Base-by-base conservation (phyloP, 129 eudicot species). In the Kitagawia praeruptora region DNA sequence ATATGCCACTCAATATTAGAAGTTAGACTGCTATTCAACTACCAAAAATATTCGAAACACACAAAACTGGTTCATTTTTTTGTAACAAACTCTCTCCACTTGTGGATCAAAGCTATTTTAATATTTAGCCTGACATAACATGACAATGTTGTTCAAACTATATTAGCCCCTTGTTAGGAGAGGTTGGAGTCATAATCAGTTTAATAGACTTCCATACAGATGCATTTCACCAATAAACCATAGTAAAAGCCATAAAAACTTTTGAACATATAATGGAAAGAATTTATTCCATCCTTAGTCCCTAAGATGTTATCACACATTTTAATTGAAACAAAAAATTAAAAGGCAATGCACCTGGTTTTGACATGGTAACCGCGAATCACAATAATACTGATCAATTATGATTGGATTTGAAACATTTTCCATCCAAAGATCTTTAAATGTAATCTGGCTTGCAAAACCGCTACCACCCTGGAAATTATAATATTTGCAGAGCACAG, bases 381-480 rank as follows among this genome's bases (percentile, higher is more conserved):
- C 98, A 76, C 97, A 94, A 69, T 95, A 94, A 82, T 87, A 94
- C 79, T 94, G 97, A 84, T 94, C 94, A 37, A 94, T 85, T 84
- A 94, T 90, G 63, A 94, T 92, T 9, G 98, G 97, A 86, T 92
- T 87, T 27, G 97, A 90, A 39, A 94, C 98, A 66, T 89, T 92
- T 74, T 80, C 82, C 96, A 95, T 90, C 92, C 87, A 80, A 37
- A 95, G 76, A 72, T 92, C 80, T 84, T 87, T 82, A 44, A 88
- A 94, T 34, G 80, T 78, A 39, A 94, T 90, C 75, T 83, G 90
- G 13, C 86, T 78, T 31, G 87, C 97, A 87, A 84, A 92, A 53
- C 98, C 98, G 58, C 84, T 83, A 70, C 98, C 98, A 45, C 98
- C 98, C 96, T 94, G 80, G 3, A 79, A 75, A 49, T 4, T n/a